Percentiles rank a stretch among this genome's conserved stretches.
Conservation (phyloP, 2,329 filamentous ascomycete genomes). For the Davidsoniella virescens region DNA sequence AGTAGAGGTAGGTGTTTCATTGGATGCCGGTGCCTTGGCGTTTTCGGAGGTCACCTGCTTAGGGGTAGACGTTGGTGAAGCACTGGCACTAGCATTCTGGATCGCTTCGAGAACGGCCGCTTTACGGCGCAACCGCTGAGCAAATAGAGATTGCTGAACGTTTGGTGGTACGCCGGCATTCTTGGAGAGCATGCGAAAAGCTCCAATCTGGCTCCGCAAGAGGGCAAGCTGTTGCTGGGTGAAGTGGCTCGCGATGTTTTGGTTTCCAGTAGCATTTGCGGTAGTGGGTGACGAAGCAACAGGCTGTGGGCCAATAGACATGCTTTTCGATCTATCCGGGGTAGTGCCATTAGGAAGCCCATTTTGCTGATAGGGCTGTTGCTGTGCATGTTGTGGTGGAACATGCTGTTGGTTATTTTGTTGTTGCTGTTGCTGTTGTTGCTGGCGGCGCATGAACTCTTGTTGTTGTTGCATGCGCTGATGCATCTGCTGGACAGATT, state of each 20-base stretch:
- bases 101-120: conserved; percentile 29
- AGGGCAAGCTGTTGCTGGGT: conserved; percentile 62
- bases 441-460: conserved; percentile 26
- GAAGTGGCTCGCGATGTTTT: conserved; percentile 40
- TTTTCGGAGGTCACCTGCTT: conserved; percentile 15
- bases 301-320: conserved; percentile 1
- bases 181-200: conserved; percentile 80
- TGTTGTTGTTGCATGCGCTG: conserved; percentile 33
- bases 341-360: conserved; percentile 12
- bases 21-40: conserved; percentile 6
- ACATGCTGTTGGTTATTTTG: conserved; percentile 29
- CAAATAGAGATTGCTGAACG: conserved; percentile 71
- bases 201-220: conserved; percentile 71
- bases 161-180: conserved; percentile 65
- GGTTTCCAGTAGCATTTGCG: conserved; percentile 15
- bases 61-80: conserved; percentile 16
- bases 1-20: conserved; percentile 16
- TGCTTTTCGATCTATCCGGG: conserved; percentile 14
- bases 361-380: conserved; percentile 16
- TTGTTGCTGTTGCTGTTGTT: conserved; percentile 28
- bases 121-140: conserved; percentile 48
- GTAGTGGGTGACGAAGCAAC: conserved; percentile 11
- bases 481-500: conserved; percentile 51
- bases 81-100: conserved; percentile 18
- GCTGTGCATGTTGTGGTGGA: conserved; percentile 15